Conservation (phyloP, 345 rosid genomes). For the Syzygium oleosum region DNA sequence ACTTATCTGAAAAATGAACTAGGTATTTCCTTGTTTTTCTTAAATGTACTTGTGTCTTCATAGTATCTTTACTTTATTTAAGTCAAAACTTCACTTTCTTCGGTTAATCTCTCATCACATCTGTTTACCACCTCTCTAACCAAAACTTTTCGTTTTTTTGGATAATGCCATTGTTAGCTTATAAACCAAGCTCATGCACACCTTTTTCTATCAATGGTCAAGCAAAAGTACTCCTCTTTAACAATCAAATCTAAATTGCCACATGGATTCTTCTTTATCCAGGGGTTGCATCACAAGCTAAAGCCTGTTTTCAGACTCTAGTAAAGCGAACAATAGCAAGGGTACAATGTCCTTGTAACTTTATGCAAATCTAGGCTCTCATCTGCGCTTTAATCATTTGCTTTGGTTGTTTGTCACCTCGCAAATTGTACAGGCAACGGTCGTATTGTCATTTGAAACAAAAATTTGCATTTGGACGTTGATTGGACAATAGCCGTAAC, state of each 20-base stretch:
- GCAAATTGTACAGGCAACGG: background rate
- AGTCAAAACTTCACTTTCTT: background rate
- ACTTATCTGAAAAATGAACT: no score
- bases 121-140: background rate
- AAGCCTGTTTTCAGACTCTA: background rate
- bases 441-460: background rate
- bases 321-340: background rate
- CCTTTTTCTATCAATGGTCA: no score
- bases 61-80: background rate
- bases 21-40: background rate
- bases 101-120: background rate
- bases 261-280: background rate
- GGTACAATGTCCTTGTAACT: background rate
- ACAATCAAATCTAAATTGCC: background rate
- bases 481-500: background rate
- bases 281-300: background rate
- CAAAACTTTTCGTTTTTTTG: no score
- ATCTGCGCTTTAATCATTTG: accelerated
- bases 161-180: no score
- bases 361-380: background rate
- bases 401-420: background rate
- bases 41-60: background rate
- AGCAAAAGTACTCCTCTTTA: background rate
- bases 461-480: background rate
- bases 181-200: no score